Evolutionary conservation across 768 basidiomycete genomes (phyloP).

Genomic region (Kockovaella imperatae): DNA sequence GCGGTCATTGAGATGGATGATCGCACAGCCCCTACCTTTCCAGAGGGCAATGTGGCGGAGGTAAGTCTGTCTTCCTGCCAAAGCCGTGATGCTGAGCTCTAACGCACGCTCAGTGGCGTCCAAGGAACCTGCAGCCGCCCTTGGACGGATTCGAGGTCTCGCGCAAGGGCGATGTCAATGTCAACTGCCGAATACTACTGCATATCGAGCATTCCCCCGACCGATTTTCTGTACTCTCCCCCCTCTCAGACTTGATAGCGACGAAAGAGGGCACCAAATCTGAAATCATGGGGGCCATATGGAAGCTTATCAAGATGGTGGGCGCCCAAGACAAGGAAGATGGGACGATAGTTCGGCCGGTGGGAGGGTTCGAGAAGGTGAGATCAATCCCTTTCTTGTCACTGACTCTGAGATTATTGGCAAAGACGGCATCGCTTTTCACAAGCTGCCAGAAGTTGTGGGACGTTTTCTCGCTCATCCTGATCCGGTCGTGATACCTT

Average conservation of each 20-base stretch:
- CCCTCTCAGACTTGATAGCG: slow-evolving; percentile 58
- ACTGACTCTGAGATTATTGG: slow-evolving; percentile 28
- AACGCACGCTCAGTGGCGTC: slow-evolving; percentile 40
- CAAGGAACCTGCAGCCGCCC: slow-evolving; percentile 44
- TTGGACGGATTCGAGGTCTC: slow-evolving; percentile 82
- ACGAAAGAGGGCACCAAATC: slow-evolving; percentile 77
- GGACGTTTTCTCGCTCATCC: slow-evolving; percentile 70
- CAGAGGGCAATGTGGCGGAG: slow-evolving; percentile 84
- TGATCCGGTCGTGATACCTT: slow-evolving; percentile 73
- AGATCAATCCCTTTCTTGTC: background rate
- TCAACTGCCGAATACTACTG: slow-evolving; percentile 73
- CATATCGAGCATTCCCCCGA: slow-evolving; percentile 81
- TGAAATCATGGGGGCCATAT: slow-evolving; percentile 71
- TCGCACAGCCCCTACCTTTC: slow-evolving; percentile 67
- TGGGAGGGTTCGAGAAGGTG: slow-evolving; percentile 42
- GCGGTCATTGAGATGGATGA: slow-evolving; percentile 76
- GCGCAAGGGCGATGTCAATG: slow-evolving; percentile 68
- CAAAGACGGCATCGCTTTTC: slow-evolving; percentile 53
- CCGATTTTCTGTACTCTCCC: slow-evolving; percentile 68
- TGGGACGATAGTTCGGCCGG: slow-evolving; percentile 29
- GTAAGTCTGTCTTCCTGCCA: slow-evolving; percentile 47
- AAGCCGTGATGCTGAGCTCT: slow-evolving; percentile 8
- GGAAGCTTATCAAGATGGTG: slow-evolving; percentile 92
- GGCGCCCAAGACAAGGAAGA: slow-evolving; percentile 53
- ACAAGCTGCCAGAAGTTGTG: slow-evolving; percentile 72